phyloP scores from a whole-genome alignment of 305 asterid species.

The Solanum hybrid region DNA sequence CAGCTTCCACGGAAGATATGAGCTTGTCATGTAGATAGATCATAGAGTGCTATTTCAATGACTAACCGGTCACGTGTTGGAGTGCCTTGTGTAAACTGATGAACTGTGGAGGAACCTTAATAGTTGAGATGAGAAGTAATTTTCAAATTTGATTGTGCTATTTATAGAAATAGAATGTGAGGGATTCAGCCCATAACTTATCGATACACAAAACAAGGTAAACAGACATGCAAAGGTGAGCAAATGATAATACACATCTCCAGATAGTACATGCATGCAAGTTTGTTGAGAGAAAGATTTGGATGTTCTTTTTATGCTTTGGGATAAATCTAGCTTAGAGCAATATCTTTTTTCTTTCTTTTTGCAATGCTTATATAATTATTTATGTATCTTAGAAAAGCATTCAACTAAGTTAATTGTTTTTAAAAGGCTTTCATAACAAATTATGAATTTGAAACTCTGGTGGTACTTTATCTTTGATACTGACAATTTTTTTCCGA shows the following conservation, averaged over 20 bases:
- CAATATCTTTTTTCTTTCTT: not conserved
- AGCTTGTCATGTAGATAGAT: not conserved
- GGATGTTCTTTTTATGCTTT: not conserved
- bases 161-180: not conserved
- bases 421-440: not conserved
- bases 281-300: not conserved
- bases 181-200: not conserved
- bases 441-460: not conserved
- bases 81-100: not conserved
- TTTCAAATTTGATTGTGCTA: not conserved
- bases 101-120: not conserved
- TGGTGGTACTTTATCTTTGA: not conserved
- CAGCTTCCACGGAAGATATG: not conserved
- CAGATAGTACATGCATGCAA: not conserved
- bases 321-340: not conserved
- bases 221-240: not conserved
- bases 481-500: not conserved
- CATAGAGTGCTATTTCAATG: not conserved
- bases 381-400: not conserved
- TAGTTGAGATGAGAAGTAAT: not conserved
- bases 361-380: not conserved
- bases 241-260: not conserved
- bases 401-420: not conserved
- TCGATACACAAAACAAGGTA: not conserved
- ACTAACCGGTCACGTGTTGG: not conserved